Evolutionary conservation across 306 rosid species (phyloP), one percentile per base, ranked within the genome.

Genomic region (Carpinus fangiana): DNA sequence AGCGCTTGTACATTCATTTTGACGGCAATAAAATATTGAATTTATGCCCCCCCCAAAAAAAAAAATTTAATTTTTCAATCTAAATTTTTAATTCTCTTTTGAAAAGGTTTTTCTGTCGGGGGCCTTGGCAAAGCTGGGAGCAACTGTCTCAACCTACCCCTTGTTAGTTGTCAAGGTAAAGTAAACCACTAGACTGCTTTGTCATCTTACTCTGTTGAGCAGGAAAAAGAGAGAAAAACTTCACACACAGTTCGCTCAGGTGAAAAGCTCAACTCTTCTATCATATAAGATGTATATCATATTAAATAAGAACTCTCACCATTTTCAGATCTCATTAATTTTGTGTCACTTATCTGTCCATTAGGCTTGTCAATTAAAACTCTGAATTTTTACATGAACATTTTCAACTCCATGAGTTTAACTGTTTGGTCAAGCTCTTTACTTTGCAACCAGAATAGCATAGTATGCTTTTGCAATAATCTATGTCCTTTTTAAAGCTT

Each of bases 71-170:
- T 18, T 41, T 14, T 17, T 23, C 41, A 62, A 21, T 47, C 13
- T 4, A 56, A 69, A 77, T 79, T 77, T 77, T 53, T 46, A 70
- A 36, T 56, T 87, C 61, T 75, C 48, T 65, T 76, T 76, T 82
- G 72, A 76, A 80, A 78, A 87, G 95, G 95, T 89, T 68, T 90
- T 90, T 81, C 59, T 89, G 54, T 83, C 87, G 56, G 95, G 97
- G 73, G 97, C 97, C 56, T n/a, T 92, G 81, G 95, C 97, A 38
- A 92, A 92, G 84, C 93, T 92, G 52, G 97, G 97, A 76, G 97
- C 95, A 28, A 92, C 97, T 60, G 87, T 92, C 59, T 11, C 90
- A 77, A 92, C 96, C 23, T 92, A 92, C 72, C 95, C 97, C 47
- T 74, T 92, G 73, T 86, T 87, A 61, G 97, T 92, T 78, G 97